A percentile compares a stretch with the other conserved stretches of the same genome.
Conservation (phyloP, 306 rosid genomes). For the Lagenaria siceraria region DNA sequence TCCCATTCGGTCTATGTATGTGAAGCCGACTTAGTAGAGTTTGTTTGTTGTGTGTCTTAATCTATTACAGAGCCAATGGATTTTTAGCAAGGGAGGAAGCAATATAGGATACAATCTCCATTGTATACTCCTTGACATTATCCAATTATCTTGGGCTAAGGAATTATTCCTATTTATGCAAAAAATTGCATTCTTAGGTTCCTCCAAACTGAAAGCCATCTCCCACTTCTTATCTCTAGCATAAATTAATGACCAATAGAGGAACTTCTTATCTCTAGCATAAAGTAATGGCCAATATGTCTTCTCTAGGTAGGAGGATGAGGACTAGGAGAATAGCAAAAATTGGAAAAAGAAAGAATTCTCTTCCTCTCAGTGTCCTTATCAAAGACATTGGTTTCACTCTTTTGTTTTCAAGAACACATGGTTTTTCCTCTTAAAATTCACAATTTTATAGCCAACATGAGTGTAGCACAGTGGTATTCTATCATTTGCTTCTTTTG, state of each 20-base stretch:
- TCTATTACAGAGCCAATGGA: neutral
- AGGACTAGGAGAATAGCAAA: neutral
- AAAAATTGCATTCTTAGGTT: neutral
- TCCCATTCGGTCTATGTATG: neutral
- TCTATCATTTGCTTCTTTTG: neutral
- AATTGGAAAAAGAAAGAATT: neutral
- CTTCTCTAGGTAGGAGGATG: neutral
- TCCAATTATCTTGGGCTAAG: neutral
- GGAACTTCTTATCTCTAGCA: neutral
- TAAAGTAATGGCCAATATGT: neutral
- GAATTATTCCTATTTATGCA: neutral
- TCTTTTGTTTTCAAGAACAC: neutral
- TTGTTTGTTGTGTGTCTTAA: neutral
- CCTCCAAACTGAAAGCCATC: neutral
- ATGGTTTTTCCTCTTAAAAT: neutral
- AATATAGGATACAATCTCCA: neutral
- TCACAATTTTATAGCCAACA: neutral
- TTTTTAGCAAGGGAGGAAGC: neutral
- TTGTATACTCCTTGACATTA: neutral
- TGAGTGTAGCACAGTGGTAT: neutral
- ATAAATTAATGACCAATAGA: no score
- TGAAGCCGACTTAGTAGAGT: neutral
- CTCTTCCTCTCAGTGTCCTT: neutral
- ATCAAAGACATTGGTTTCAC: neutral
- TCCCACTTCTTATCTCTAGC: neutral